Conservation (phyloP, 371 early-diverging fungal genomes). For the Mortierella polycephala region DNA sequence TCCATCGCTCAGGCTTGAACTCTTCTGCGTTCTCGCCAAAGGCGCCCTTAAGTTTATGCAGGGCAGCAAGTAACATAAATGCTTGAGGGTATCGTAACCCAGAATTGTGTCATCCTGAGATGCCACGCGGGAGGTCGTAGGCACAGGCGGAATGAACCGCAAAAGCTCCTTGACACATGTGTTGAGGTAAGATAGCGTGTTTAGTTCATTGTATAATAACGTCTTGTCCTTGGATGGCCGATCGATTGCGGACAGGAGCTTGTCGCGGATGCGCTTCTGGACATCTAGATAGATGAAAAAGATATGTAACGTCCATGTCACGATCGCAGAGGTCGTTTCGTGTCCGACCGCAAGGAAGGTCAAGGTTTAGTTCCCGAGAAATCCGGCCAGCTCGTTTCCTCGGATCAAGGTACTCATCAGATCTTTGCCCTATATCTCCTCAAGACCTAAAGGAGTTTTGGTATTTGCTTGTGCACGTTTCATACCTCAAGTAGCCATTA, state of each 20-base stretch:
- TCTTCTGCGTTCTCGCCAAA: constrained; percentile 45
- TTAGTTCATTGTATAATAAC: constrained; percentile 58
- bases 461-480: constrained; percentile 20
- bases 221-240: constrained; percentile 10
- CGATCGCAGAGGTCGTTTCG: constrained; percentile 45
- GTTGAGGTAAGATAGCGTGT: constrained; percentile 58
- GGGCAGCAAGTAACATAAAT: constrained; percentile 57
- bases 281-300: constrained; percentile 35
- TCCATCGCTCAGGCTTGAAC: constrained; percentile 45
- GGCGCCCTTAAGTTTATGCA: constrained; percentile 53
- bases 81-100: constrained; percentile 63
- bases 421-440: constrained; percentile 17
- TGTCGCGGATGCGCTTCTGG: constrained; percentile 29
- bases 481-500: no score
- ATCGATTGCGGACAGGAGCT: constrained; percentile 31
- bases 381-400: constrained; percentile 38
- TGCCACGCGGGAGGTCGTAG: constrained; percentile 58
- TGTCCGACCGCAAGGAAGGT: constrained; percentile 55
- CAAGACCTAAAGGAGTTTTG: neutral
- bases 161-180: constrained; percentile 65
- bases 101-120: constrained; percentile 57
- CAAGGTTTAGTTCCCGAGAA: constrained; percentile 47
- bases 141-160: constrained; percentile 65
- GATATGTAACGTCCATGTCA: constrained; percentile 49
- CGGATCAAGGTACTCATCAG: constrained; percentile 48